Conservation (phyloP, 148 eudicot genomes). For the Spergularia bocconei region DNA sequence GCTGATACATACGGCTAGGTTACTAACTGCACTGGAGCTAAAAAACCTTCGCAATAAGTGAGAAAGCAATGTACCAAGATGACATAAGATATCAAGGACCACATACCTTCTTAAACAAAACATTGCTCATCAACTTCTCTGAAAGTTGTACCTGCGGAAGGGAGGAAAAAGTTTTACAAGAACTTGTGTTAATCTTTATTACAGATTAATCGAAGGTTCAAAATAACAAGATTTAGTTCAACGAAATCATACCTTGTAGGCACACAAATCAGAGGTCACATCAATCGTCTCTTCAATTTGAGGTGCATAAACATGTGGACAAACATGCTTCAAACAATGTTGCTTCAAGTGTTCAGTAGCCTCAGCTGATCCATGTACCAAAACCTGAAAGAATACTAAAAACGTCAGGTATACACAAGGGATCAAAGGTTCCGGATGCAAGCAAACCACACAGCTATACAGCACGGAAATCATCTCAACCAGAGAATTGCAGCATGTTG, state of each 20-base stretch:
- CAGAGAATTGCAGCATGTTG: not conserved
- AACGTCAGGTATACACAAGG: not conserved
- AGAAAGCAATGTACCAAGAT: not conserved
- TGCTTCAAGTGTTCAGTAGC: constrained; percentile 98
- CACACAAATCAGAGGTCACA: constrained; percentile 97
- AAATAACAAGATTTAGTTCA: not conserved
- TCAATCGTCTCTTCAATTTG: constrained; percentile 93
- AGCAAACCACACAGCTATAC: not conserved
- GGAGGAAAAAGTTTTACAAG: not conserved
- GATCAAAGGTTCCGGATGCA: not conserved
- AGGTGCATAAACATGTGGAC: constrained; percentile 96
- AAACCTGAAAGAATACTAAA: constrained; percentile 45
- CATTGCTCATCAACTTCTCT: constrained; percentile 94
- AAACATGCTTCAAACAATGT: constrained; percentile 85
- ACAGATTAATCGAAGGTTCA: not conserved
- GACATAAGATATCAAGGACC: not conserved
- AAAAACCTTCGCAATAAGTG: not conserved
- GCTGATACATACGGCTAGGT: not conserved
- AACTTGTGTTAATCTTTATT: not conserved
- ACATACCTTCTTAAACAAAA: constrained; percentile 85
- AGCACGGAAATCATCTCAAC: not conserved
- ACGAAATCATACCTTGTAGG: constrained; percentile 66
- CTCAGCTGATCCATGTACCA: constrained; percentile 99
- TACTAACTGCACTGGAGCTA: not conserved
- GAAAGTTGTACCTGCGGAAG: constrained; percentile 80